Percentiles rank a stretch among this genome's conserved stretches.
phyloP scores from a whole-genome alignment of 78 protist species.

The Pelomyxa schiedti region DNA sequence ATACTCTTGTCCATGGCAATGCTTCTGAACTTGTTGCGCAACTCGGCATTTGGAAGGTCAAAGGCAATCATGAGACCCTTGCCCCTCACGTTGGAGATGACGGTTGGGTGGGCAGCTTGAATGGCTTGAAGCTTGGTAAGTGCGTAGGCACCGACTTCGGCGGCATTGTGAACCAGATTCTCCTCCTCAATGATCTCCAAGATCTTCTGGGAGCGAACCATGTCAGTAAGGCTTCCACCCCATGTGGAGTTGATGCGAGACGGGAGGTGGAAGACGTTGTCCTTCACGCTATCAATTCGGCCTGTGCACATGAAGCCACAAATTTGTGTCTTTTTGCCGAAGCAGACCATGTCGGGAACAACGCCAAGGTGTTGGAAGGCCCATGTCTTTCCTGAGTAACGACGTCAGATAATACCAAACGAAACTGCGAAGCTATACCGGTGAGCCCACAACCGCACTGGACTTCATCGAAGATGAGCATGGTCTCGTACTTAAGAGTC shows the following conservation, averaged over 20 bases:
- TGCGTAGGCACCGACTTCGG: constrained; percentile 7
- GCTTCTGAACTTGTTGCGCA: not conserved
- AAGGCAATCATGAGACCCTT: constrained; percentile 9
- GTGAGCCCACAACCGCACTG: no score
- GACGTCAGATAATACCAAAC: no score
- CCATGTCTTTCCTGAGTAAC: constrained; percentile 10
- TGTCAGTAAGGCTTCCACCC: constrained; percentile 15
- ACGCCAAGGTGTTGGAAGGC: constrained; percentile 5
- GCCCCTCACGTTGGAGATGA: no score
- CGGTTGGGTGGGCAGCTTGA: not conserved
- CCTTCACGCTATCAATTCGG: constrained; percentile 1
- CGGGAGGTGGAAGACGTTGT: constrained; percentile 15
- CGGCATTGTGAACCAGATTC: constrained; percentile 5
- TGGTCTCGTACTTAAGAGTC: no score
- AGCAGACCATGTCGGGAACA: no score
- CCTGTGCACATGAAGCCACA: constrained; percentile 11
- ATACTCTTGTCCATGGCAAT: not conserved
- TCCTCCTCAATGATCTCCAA: constrained; percentile 12
- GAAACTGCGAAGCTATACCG: no score
- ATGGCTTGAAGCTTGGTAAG: not conserved
- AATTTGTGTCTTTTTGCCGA: constrained; percentile 1
- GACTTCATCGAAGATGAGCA: not conserved
- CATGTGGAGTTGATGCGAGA: constrained; percentile 16
- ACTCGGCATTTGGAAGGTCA: not conserved
- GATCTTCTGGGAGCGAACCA: constrained; percentile 4